Base-by-base conservation (phyloP, 768 basidiomycete genomes). In the Rhizopogon vesiculosus region DNA sequence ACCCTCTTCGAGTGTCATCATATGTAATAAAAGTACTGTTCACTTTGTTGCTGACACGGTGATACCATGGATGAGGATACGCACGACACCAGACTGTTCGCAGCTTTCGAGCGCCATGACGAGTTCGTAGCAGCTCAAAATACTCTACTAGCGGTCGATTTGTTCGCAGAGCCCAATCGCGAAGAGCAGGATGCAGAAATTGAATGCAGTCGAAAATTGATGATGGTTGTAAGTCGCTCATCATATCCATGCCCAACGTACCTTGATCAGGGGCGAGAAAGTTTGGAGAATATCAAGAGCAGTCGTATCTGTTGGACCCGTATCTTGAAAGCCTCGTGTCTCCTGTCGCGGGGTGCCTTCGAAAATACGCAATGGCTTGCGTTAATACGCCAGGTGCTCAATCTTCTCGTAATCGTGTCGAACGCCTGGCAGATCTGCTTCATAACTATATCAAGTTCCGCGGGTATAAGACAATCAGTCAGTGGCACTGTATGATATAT, bases 281-380 rank as follows among this genome's bases (percentile, higher is more conserved):
- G 96, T 79, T 98, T 29, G 82, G 83, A 66, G 83, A 86, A 66
- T 98, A 96, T 65, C 94, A 96, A 68, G 95, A 98, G 58, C 92
- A 96, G 61, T 79, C 94, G 2, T 91, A 93, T 68, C 80, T 99
- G 3, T 77, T 98, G 12, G 97, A 99, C 68, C 94, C 96, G 39
- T 86, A 80, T 61, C 78, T 99, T 18, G 91, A 95, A 64, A 67
- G 74, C 33, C 82, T 99, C 54, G 81, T 97, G 9, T 70, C 76
- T 2, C 94, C 95, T 0, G 83, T 87, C 2, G 83, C 93, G 35
- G 78, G 84, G 33, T 67, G 71, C 29, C 70, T 96, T 42, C 86
- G 85, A 65, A 60, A 63, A 7, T 79, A 83, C 59, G 80, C 85
- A 10, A 78, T 74, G 59, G 61, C 62, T 15, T 73, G 74, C 52